These are phyloP conservation scores for Chlorencoelia australis DNA, from an alignment of 2,329 filamentous ascomycete species.

Conservation along the genomic window DNA sequence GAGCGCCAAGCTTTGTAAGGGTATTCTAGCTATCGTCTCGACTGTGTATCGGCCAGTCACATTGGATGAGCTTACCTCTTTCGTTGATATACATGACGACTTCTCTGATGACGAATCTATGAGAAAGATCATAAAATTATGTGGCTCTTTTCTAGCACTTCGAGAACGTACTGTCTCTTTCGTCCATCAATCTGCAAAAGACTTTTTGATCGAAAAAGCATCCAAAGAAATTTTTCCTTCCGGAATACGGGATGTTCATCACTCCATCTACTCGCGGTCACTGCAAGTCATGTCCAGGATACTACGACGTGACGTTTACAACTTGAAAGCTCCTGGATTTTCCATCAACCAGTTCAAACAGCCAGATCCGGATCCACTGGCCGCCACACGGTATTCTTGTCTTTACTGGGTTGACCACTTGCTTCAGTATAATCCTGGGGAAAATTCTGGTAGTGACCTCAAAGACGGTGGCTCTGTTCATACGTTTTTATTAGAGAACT, in stretches of 20 bases:
- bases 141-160: neutral
- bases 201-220: constrained; percentile 1
- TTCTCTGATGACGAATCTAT: neutral
- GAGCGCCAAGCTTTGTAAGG: neutral
- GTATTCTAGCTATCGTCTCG: neutral
- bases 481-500: neutral
- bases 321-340: neutral
- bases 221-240: neutral
- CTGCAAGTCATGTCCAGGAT: neutral
- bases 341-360: constrained; percentile 13
- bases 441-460: neutral
- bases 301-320: neutral
- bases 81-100: neutral
- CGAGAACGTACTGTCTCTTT: neutral
- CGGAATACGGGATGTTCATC: neutral
- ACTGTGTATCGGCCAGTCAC: neutral
- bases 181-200: constrained; percentile 1
- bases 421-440: constrained; percentile 7
- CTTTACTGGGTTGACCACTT: constrained; percentile 10
- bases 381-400: neutral
- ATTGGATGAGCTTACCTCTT: neutral
- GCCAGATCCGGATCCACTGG: neutral
- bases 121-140: neutral
- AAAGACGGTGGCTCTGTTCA: neutral
- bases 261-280: neutral